These are phyloP conservation scores for Arthroderma sp. DNA, from an alignment of 2,329 filamentous ascomycete species.

Conservation along the genomic window DNA sequence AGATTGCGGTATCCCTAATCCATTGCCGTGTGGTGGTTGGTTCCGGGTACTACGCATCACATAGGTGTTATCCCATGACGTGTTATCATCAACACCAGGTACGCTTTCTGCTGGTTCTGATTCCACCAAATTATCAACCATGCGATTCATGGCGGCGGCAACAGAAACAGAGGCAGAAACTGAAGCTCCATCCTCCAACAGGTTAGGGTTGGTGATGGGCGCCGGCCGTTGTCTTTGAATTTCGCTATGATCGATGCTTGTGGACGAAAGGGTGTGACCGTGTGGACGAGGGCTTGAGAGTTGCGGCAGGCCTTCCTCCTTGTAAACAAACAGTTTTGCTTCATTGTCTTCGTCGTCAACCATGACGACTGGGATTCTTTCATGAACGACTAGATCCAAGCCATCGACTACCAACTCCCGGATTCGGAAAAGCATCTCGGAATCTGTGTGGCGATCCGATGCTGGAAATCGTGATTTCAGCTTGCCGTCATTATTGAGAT, in stretches of 20 bases:
- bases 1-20: slow-evolving; percentile 2
- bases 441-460: slow-evolving; percentile 41
- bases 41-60: neutral
- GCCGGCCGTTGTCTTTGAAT: slow-evolving; percentile 22
- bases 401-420: slow-evolving; percentile 51
- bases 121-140: slow-evolving; percentile 45
- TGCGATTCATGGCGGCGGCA: slow-evolving; percentile 41
- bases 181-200: slow-evolving; percentile 18
- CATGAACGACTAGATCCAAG: slow-evolving; percentile 41
- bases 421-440: slow-evolving; percentile 55
- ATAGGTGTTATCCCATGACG: neutral
- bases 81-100: neutral
- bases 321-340: slow-evolving; percentile 37
- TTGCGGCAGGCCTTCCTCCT: slow-evolving; percentile 40
- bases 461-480: slow-evolving; percentile 41
- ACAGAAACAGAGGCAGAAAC: slow-evolving; percentile 36
- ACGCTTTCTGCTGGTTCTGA: slow-evolving; percentile 23
- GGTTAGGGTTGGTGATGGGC: slow-evolving; percentile 9
- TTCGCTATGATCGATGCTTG: slow-evolving; percentile 29
- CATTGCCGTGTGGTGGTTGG: neutral
- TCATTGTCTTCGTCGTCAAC: slow-evolving; percentile 27
- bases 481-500: slow-evolving; percentile 32
- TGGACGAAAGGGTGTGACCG: slow-evolving; percentile 27
- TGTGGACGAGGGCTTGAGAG: slow-evolving; percentile 32
- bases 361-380: slow-evolving; percentile 36